Conservation (phyloP, 2,329 filamentous ascomycete species). For the Colletotrichum tamarilloi region DNA sequence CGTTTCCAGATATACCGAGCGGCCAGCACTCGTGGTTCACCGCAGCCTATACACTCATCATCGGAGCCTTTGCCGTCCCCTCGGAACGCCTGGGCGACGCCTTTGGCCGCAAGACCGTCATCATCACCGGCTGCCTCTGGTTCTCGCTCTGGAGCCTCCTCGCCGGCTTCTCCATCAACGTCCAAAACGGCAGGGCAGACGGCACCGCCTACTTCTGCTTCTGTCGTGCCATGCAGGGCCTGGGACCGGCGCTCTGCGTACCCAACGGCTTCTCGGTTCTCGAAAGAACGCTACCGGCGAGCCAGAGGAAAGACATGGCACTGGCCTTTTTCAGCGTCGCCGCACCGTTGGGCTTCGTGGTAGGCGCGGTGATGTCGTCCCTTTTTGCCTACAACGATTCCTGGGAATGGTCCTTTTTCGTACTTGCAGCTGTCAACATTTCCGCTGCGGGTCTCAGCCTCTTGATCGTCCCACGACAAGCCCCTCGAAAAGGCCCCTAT, state of each 20-base stretch:
- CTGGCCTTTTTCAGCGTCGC: conserved; percentile 49
- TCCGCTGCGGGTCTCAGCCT: conserved; percentile 27
- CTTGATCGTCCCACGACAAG: conserved; percentile 24
- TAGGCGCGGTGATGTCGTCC: conserved; percentile 43
- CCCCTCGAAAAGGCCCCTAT: not conserved
- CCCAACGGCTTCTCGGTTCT: conserved; percentile 69
- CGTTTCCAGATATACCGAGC: not conserved
- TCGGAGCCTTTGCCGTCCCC: conserved; percentile 68
- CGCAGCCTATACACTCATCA: conserved; percentile 66
- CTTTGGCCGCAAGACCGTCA: conserved; percentile 66
- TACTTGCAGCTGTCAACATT: conserved; percentile 6
- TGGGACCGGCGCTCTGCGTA: conserved; percentile 65
- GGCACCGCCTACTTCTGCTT: conserved; percentile 57
- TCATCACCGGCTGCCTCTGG: conserved; percentile 66
- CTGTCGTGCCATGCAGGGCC: conserved; percentile 61
- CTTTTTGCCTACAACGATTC: conserved; percentile 38
- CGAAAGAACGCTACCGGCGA: conserved; percentile 59
- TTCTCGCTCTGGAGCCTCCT: conserved; percentile 64
- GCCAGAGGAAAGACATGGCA: conserved; percentile 47
- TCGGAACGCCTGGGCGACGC: conserved; percentile 67
- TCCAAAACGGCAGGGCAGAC: conserved; percentile 36
- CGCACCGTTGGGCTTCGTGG: conserved; percentile 45
- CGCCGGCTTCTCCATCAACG: conserved; percentile 52
- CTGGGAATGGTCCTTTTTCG: conserved; percentile 20
- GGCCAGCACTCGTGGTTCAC: conserved; percentile 66